Percentiles rank a stretch among this genome's conserved stretches.
These are phyloP conservation scores for Chlorella ohadii DNA, from an alignment of 139 green algal species.

Conservation along the genomic window DNA sequence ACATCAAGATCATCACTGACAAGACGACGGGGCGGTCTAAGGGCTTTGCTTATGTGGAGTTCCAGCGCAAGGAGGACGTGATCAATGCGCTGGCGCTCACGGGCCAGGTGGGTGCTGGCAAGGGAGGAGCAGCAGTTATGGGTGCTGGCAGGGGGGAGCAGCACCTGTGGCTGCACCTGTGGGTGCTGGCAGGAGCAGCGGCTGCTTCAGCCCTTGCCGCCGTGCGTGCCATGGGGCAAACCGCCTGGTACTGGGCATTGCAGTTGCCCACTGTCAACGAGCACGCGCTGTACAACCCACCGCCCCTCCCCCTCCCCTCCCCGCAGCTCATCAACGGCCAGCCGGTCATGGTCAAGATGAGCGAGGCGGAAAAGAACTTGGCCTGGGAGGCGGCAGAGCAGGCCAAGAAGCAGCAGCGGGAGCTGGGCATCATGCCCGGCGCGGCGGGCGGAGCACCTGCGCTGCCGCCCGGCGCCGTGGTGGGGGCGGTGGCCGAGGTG, in stretches of 20 bases:
- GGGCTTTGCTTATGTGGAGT: slow-evolving; percentile 98
- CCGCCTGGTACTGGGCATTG: no score
- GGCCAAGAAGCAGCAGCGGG: slow-evolving; percentile 39
- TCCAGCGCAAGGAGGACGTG: slow-evolving; percentile 80
- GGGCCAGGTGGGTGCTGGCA: slow-evolving; percentile 46
- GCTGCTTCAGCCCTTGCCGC: no score
- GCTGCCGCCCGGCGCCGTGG: background rate
- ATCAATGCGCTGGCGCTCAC: slow-evolving; percentile 86
- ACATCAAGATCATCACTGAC: slow-evolving; percentile 96
- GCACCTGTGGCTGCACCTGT: no score
- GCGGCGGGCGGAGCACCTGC: background rate
- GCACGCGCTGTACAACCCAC: no score
- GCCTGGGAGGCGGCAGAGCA: slow-evolving; percentile 89
- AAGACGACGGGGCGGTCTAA: slow-evolving; percentile 90
- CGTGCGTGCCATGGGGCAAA: no score
- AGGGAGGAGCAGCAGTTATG: no score
- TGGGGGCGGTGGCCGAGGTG: background rate
- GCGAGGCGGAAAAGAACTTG: slow-evolving; percentile 96
- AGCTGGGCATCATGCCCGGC: slow-evolving; percentile 16
- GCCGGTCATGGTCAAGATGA: slow-evolving; percentile 94
- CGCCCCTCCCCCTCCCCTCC: background rate
- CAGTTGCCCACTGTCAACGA: no score
- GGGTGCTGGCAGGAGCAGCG: no score
- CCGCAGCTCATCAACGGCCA: slow-evolving; percentile 77
- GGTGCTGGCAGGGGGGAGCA: no score